Evolutionary conservation across 164 flowering plant species (phyloP), one percentile per base, ranked within the genome.

Genomic region (Kingdonia uniflora): DNA sequence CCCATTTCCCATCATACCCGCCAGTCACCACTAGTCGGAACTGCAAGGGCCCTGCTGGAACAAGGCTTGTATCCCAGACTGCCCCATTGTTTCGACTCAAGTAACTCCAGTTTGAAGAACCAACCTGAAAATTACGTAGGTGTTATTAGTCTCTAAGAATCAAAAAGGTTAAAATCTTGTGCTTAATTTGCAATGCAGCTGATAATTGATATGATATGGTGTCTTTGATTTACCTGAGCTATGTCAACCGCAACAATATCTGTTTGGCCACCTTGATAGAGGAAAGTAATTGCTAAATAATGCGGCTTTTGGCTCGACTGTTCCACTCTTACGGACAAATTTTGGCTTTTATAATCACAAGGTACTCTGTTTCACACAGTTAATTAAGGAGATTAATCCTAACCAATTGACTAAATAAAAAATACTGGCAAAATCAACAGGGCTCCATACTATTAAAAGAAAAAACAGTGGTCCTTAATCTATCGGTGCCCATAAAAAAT

Each of bases 251-350:
- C 76, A 0, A 71, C 74, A 0, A 92, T 73, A 52, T 85, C 94
- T 0, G 98, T 92, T 53, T 92, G 95, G 14, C 96, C 98, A 25
- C 95, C 98, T 72, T 92, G 98, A 55, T 74, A 84, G 14, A 87
- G 68, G 53, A 92, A 52, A 37, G 77, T 84, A 38, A 92, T 60
- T 14, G 95, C 90, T 22, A 92, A 63, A 58, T 79, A 74, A 48
- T 82, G 35, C 53, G 90, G 84, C 24, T 71, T 81, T 35, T 79
- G 64, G 80, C 98, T 92, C 11, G 72, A 68, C 54, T 87, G 94
- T 57, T 87, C 96, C 38, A 92, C 88, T 11, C 88, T 56, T 6
- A 87, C 68, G 0, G 80, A 74, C 63, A 92, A 56, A 40, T 87
- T 92, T 59, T 78, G 70, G 17, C 68, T 74, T 57, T 74, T 73